These are phyloP conservation scores for Fusarium temperatum DNA, from an alignment of 2,329 filamentous ascomycete species.

Conservation along the genomic window DNA sequence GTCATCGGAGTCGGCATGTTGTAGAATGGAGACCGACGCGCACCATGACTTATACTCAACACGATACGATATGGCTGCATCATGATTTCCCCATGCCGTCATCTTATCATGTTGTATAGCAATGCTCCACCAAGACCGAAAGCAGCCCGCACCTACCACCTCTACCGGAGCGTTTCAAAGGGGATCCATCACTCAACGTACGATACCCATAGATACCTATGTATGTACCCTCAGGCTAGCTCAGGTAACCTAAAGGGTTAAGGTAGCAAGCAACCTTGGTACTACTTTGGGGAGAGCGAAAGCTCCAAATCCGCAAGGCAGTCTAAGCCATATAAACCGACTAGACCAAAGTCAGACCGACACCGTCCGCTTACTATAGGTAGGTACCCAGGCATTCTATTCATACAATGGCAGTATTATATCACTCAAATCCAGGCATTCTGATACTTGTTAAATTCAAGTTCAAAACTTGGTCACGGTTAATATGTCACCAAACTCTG, in stretches of 20 bases:
- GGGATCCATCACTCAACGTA: conserved; percentile 27
- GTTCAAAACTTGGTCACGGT: conserved; percentile 19
- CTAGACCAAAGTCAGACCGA: conserved; percentile 5
- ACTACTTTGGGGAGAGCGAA: background rate
- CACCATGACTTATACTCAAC: background rate
- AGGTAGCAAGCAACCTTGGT: background rate
- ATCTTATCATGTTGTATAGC: conserved; percentile 14
- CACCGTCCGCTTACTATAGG: conserved; percentile 5
- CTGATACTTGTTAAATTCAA: background rate
- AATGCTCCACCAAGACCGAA: conserved; percentile 16
- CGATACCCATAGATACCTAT: background rate
- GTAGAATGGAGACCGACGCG: conserved; percentile 4
- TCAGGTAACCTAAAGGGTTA: background rate
- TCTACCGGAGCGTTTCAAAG: conserved; percentile 26
- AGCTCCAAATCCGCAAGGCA: background rate
- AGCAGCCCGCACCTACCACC: conserved; percentile 17
- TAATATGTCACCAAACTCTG: conserved; percentile 18
- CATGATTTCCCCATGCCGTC: conserved; percentile 37
- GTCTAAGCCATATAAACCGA: background rate
- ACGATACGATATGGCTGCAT: conserved; percentile 24
- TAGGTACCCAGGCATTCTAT: background rate
- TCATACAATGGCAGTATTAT: conserved; percentile 1
- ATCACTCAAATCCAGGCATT: conserved; percentile 20
- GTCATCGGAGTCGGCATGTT: conserved; percentile 25
- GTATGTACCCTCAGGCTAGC: background rate